Evolutionary conservation across 139 green algal species (phyloP).

Genomic region (Parachlorella kessleri): DNA sequence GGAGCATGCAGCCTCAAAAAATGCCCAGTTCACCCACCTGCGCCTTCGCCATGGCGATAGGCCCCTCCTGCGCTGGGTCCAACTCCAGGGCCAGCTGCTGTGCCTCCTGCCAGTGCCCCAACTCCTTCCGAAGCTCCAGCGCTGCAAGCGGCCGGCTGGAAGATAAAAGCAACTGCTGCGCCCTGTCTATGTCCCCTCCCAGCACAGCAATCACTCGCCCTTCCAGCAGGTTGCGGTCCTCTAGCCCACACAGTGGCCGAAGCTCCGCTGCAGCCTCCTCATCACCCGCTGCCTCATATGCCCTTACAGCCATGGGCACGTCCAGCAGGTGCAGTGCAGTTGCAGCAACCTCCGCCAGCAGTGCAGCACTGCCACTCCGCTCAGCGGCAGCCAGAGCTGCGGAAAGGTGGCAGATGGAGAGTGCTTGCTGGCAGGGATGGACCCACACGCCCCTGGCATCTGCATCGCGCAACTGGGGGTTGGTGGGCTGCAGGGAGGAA

Average conservation of each 20-base stretch:
- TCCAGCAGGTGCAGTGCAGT: constrained; percentile 69
- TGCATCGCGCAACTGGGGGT: too few species aligned
- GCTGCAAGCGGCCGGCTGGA: constrained; percentile 58
- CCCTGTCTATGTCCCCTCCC: constrained; percentile 59
- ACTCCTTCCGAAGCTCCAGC: constrained; percentile 77
- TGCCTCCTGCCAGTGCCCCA: constrained; percentile 80
- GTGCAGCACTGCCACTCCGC: constrained; percentile 43
- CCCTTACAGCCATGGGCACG: constrained; percentile 60
- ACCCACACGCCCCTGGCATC: background rate
- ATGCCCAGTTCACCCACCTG: constrained; percentile 3
- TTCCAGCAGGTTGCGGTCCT: constrained; percentile 77
- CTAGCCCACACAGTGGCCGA: constrained; percentile 52
- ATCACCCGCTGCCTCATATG: constrained; percentile 60
- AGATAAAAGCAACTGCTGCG: constrained; percentile 75
- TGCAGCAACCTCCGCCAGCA: constrained; percentile 56
- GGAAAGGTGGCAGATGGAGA: constrained; percentile 48
- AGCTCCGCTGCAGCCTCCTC: constrained; percentile 69
- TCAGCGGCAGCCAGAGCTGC: constrained; percentile 54
- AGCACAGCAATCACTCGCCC: constrained; percentile 70
- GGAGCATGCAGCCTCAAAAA: too few species aligned
- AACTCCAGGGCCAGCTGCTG: constrained; percentile 72
- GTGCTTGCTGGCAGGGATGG: constrained; percentile 35
- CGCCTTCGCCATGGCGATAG: constrained; percentile 16
- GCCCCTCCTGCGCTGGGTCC: constrained; percentile 51
- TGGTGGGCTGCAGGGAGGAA: background rate